Evolutionary conservation across 2,329 filamentous ascomycete species (phyloP).

Genomic region (Trichophyton verrucosum): DNA sequence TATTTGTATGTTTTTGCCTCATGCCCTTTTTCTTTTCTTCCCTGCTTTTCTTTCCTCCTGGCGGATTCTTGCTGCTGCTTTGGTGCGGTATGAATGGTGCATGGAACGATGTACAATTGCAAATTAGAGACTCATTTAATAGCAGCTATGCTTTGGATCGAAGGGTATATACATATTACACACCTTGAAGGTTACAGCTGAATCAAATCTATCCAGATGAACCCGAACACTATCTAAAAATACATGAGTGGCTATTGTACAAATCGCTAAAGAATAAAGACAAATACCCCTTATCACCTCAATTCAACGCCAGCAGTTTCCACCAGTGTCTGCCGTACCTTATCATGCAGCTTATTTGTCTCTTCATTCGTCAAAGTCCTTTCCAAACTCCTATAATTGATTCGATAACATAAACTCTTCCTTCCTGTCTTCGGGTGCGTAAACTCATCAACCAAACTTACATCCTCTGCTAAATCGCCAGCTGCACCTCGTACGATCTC

Average conservation of each 20-base stretch:
- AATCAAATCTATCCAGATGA: not conserved
- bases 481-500: constrained; percentile 75
- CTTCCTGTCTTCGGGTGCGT: constrained; percentile 72
- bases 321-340: constrained; percentile 53
- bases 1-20: constrained; percentile 22
- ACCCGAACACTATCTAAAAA: not conserved
- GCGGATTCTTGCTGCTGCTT: not conserved
- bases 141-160: not conserved
- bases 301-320: constrained; percentile 66
- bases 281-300: constrained; percentile 35
- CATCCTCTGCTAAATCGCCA: constrained; percentile 79
- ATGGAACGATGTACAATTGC: not conserved
- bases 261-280: not conserved
- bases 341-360: constrained; percentile 61
- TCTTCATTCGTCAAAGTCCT: constrained; percentile 76
- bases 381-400: constrained; percentile 89
- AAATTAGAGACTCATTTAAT: not conserved
- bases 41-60: not conserved
- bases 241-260: not conserved
- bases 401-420: constrained; percentile 78
- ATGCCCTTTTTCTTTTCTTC: not conserved
- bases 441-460: constrained; percentile 73
- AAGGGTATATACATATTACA: not conserved
- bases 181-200: not conserved
- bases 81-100: not conserved